Evolutionary conservation across 2,329 filamentous ascomycete species (phyloP), one percentile per base, ranked within the genome.

Genomic region (Catunica adiposa): DNA sequence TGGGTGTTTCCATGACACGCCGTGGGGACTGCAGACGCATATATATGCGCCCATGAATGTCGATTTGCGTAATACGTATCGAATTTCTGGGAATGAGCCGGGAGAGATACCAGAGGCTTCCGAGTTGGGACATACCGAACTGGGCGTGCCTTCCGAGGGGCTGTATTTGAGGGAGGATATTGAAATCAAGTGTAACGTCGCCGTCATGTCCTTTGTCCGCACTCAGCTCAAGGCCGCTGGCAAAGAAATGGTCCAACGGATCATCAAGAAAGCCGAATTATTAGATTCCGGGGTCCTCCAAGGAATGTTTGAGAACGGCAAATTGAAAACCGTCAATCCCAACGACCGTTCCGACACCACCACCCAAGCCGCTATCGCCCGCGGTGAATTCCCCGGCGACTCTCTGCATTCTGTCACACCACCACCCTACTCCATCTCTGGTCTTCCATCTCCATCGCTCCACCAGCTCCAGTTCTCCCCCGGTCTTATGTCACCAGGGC

Each of bases 191-290:
- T 83, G 80, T 71, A 85, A 84, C 63, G 69, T 85, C 54, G 74
- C 80, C 58, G 73, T 84, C 66, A 73, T 81, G 57, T 64, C 71
- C 51, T 83, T 84, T 58, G 81, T 85, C 61, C 84, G 82, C 70
- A 73, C 76, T 57, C 79, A 84, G 64, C 74, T 77, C 62, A 83
- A 82, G 67, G 73, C 78, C 7, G 79, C 82, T 6, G 80, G 79
- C 61, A 81, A 80, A 60, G 74, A 82, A 59, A 82, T 86, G 77
- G 76, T 86, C 0, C 71, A 76, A 54, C 74, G 82, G 51, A 76
- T 86, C 64, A 79, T 84, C 63, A 83, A 83, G 63, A 85, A 85
- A 70, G 82, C 82, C 0, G 80, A 83, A 65, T 69, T 86, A 22
- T 70, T 86, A 40, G 82, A 85, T 61, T 71, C 80, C 4, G 82